Conservation (phyloP, 352 stramenopile species). For the Globisporangium apiculatum region DNA sequence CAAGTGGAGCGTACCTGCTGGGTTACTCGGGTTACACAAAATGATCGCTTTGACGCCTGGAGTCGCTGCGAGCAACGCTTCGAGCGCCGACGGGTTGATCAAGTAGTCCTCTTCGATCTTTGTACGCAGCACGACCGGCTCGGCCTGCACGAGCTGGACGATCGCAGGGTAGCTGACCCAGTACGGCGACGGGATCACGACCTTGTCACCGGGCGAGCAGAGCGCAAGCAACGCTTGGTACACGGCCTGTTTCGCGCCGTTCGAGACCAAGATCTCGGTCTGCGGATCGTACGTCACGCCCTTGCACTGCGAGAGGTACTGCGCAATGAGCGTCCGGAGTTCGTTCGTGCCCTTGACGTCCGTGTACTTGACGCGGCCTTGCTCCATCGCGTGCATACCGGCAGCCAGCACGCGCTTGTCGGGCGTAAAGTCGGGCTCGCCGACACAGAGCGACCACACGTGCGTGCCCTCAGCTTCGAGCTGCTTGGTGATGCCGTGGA, state of each 20-base stretch:
- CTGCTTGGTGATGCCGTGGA: constrained; percentile 92
- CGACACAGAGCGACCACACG: constrained; percentile 91
- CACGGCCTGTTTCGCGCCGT: constrained; percentile 94
- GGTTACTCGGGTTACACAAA: constrained; percentile 96
- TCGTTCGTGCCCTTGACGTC: constrained; percentile 89
- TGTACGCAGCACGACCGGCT: constrained; percentile 90
- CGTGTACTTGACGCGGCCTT: constrained; percentile 92
- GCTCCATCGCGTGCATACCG: constrained; percentile 52
- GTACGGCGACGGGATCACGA: constrained; percentile 94
- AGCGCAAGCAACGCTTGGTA: constrained; percentile 92
- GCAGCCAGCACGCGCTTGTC: constrained; percentile 87
- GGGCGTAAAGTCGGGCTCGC: constrained; percentile 94
- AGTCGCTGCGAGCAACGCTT: constrained; percentile 59
- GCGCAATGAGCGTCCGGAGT: constrained; percentile 85
- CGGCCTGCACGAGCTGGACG: constrained; percentile 86
- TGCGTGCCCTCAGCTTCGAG: constrained; percentile 90
- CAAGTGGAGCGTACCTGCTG: constrained; percentile 81
- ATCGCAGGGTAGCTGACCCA: constrained; percentile 98
- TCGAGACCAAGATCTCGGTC: constrained; percentile 93
- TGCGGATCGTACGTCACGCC: constrained; percentile 82
- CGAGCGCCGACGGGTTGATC: constrained; percentile 79
- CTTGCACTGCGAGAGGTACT: constrained; percentile 90
- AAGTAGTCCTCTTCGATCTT: constrained; percentile 88
- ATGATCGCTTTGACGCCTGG: constrained; percentile 87
- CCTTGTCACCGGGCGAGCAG: constrained; percentile 89